Conservation (phyloP, 257 asterid species). For the Verbena officinalis region DNA sequence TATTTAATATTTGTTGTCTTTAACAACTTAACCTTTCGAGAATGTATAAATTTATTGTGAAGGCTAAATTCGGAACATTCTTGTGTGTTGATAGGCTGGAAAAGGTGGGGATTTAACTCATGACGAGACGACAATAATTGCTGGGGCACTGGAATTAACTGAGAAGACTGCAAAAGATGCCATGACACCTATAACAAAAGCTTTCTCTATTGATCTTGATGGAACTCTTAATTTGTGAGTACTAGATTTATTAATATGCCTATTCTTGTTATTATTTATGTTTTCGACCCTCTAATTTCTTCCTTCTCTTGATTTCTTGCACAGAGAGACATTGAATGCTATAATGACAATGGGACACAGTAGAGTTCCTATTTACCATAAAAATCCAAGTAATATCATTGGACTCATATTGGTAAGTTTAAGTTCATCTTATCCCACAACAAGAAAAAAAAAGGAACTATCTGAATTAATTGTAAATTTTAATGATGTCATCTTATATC, state of each 20-base stretch:
- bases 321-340: constrained; percentile 89
- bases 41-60: neutral
- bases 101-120: constrained; percentile 99
- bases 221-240: constrained; percentile 91
- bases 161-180: constrained; percentile 97
- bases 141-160: constrained; percentile 91
- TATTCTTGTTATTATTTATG: neutral
- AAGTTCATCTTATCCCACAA: constrained; percentile 19
- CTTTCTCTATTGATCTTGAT: constrained; percentile 93
- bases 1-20: too few species aligned
- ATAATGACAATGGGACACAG: constrained; percentile 98
- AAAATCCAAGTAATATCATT: constrained; percentile 73
- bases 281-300: constrained; percentile 1
- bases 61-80: constrained; percentile 20
- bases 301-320: constrained; percentile 21
- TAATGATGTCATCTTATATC: too few species aligned
- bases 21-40: neutral
- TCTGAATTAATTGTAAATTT: too few species aligned
- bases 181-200: constrained; percentile 94
- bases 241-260: constrained; percentile 22
- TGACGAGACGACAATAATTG: constrained; percentile 96
- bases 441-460: neutral
- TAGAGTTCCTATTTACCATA: constrained; percentile 86
- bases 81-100: constrained; percentile 68
- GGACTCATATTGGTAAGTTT: constrained; percentile 86